A percentile compares a stretch with the other conserved stretches of the same genome.
These are phyloP conservation scores for Pseudocercospora ulei DNA, from an alignment of 2,329 filamentous ascomycete species.

Conservation along the genomic window DNA sequence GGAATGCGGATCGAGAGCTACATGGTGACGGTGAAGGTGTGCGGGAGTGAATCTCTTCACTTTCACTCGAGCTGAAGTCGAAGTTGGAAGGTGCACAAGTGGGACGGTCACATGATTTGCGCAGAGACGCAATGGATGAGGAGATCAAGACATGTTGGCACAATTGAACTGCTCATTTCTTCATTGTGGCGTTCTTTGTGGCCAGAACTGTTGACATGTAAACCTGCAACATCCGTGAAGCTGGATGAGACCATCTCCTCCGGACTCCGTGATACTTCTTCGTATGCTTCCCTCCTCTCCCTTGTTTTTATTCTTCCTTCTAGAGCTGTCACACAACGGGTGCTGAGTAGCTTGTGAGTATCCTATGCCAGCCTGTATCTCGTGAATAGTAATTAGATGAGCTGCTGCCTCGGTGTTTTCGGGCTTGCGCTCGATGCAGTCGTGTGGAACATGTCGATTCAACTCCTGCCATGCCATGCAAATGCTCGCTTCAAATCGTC, in stretches of 20 bases:
- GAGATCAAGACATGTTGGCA: no score
- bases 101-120: not conserved
- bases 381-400: conserved; percentile 4
- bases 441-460: conserved; percentile 1
- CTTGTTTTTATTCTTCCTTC: not conserved
- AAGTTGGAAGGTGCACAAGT: conserved; percentile 5
- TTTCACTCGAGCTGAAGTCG: not conserved
- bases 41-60: not conserved
- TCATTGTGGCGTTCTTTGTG: not conserved
- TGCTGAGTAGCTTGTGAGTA: conserved; percentile 5
- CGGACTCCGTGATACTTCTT: not conserved
- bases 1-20: no score
- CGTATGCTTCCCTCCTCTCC: not conserved
- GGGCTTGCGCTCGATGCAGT: conserved; percentile 7
- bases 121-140: no score
- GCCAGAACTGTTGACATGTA: conserved; percentile 3
- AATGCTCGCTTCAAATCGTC: conserved; percentile 5
- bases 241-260: not conserved
- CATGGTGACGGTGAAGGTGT: no score
- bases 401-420: not conserved
- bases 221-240: conserved; percentile 1
- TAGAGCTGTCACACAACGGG: conserved; percentile 1
- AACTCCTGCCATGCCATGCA: conserved; percentile 6
- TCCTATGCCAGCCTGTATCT: conserved; percentile 1
- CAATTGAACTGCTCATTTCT: no score